Conservation (phyloP, 305 asterid species). For the Nicotiana rustica region DNA sequence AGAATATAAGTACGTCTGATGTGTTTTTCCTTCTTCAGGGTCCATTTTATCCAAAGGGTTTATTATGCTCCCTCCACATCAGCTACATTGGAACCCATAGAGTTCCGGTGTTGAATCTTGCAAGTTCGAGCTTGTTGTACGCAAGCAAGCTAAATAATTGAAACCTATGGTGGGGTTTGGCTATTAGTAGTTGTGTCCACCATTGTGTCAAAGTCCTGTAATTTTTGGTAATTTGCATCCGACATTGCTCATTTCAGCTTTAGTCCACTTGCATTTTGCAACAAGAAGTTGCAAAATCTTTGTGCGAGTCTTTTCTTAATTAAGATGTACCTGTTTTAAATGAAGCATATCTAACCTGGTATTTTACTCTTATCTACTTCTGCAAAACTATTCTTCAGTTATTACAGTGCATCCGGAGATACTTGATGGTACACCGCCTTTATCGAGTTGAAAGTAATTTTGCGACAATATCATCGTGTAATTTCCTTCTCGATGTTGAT, state of each 20-base stretch:
- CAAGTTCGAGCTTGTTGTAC: not conserved
- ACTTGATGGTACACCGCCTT: no score
- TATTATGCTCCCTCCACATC: not conserved
- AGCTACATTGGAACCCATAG: not conserved
- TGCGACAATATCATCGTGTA: no score
- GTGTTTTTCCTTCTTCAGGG: not conserved
- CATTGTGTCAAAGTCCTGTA: not conserved
- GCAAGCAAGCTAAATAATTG: not conserved
- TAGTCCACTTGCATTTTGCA: not conserved
- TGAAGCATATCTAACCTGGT: no score
- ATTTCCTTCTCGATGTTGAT: no score
- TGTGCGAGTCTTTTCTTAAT: no score
- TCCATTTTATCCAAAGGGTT: not conserved
- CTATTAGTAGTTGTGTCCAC: not conserved
- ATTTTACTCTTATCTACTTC: no score
- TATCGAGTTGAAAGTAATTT: no score
- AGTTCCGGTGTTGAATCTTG: not conserved
- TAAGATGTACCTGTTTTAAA: no score
- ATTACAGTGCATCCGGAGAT: no score
- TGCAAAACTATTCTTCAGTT: no score
- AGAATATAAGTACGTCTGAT: not conserved
- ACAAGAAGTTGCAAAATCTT: no score
- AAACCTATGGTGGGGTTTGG: not conserved
- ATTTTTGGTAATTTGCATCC: conserved; percentile 37
- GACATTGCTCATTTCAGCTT: not conserved